Conservation (phyloP, 2,329 filamentous ascomycete genomes). For the Claviceps sp. region DNA sequence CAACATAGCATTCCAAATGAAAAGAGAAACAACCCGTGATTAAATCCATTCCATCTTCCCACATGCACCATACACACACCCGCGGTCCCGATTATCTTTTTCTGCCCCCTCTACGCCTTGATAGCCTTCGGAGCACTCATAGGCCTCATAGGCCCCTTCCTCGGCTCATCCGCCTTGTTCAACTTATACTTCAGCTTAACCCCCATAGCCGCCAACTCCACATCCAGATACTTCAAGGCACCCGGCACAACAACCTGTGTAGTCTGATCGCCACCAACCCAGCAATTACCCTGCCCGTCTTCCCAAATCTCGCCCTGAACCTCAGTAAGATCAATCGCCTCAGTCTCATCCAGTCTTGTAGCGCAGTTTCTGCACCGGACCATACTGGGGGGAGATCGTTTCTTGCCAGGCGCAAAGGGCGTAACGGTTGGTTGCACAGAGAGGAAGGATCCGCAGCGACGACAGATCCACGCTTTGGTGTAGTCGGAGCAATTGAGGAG, state of each 20-base stretch:
- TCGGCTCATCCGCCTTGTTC: conserved; percentile 49
- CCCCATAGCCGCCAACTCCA: conserved; percentile 92
- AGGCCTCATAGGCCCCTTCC: conserved; percentile 36
- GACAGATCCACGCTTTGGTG: conserved; percentile 77
- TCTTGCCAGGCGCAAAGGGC: conserved; percentile 46
- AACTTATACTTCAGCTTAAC: conserved; percentile 77
- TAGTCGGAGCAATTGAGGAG: conserved; percentile 97
- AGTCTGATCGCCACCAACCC: conserved; percentile 79
- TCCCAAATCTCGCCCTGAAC: conserved; percentile 74
- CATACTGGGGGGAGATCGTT: conserved; percentile 50
- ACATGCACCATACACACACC: neutral
- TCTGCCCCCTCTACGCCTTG: neutral
- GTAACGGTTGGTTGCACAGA: conserved; percentile 70
- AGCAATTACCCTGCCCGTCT: conserved; percentile 73
- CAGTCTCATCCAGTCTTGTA: conserved; percentile 40
- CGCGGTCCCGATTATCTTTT: neutral
- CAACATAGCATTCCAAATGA: too few relatives aligned
- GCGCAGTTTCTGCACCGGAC: conserved; percentile 75
- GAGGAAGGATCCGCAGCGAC: conserved; percentile 78
- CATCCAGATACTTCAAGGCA: conserved; percentile 84
- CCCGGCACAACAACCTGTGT: conserved; percentile 86
- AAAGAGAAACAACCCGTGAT: too few relatives aligned
- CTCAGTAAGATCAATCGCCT: conserved; percentile 41
- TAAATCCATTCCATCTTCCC: too few relatives aligned
- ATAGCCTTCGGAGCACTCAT: conserved; percentile 14